Conservation (phyloP, 2,329 filamentous ascomycete species). For the Drechslerella dactyloides region DNA sequence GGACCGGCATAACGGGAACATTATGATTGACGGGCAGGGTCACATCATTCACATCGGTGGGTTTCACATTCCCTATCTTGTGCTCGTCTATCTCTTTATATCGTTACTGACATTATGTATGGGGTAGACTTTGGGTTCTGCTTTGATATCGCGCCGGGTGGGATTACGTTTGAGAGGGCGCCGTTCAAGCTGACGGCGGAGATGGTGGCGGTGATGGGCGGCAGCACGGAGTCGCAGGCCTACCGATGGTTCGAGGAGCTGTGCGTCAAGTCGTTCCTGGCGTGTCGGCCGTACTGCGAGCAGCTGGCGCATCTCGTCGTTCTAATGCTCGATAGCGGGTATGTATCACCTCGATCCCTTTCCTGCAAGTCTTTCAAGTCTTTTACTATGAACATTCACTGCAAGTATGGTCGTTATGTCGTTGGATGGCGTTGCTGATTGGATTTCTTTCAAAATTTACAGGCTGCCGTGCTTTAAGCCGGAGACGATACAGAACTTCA, state of each 20-base stretch:
- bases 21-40: constrained; percentile 97
- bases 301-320: constrained; percentile 88
- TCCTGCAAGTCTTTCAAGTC: constrained; percentile 1
- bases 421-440: not conserved
- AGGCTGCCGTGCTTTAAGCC: constrained; percentile 93
- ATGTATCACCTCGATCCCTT: constrained; percentile 5
- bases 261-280: constrained; percentile 92
- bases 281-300: constrained; percentile 81
- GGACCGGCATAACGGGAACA: constrained; percentile 98
- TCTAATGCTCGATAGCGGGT: constrained; percentile 92
- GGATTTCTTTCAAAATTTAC: not conserved
- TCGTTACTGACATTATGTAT: no score
- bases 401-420: no score
- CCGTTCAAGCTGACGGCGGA: constrained; percentile 97
- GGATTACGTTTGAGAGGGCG: constrained; percentile 95
- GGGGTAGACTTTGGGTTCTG: constrained; percentile 88
- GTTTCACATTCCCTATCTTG: no score
- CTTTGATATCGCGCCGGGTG: constrained; percentile 96
- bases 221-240: constrained; percentile 78
- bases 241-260: constrained; percentile 98
- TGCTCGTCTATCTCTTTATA: no score
- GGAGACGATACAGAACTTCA: constrained; percentile 89
- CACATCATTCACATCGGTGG: constrained; percentile 87
- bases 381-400: no score
- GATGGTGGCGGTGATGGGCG: constrained; percentile 99